Evolutionary conservation across 306 rosid species (phyloP).

Genomic region (Fragaria ananassa): DNA sequence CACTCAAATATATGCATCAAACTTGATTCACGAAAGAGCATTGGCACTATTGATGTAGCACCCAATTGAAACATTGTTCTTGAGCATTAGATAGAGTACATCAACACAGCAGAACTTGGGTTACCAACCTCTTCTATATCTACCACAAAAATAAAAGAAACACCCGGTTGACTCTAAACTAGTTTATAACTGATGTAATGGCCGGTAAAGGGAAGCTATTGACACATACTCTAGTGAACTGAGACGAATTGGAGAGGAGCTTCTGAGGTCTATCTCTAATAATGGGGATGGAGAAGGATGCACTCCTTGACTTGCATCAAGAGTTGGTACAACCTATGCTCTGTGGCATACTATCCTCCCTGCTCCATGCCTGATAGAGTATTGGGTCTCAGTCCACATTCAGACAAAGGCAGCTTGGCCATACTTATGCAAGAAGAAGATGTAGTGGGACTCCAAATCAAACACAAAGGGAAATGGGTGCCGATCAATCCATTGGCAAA

Average conservation of each 20-base stretch:
- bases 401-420: slow-evolving; percentile 32
- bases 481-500: slow-evolving; percentile 14
- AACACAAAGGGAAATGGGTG: slow-evolving; percentile 12
- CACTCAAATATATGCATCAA: too few relatives aligned
- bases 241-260: slow-evolving; percentile 28
- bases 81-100: too few relatives aligned
- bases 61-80: too few relatives aligned
- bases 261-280: slow-evolving; percentile 29
- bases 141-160: too few relatives aligned
- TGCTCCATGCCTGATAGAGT: slow-evolving; percentile 38
- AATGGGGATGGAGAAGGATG: slow-evolving; percentile 32
- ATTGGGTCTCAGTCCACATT: slow-evolving; percentile 41
- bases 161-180: slow-evolving; percentile 16
- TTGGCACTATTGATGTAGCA: too few relatives aligned
- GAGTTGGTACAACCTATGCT: slow-evolving; percentile 24
- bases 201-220: slow-evolving; percentile 28
- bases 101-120: too few relatives aligned
- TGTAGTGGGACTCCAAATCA: slow-evolving; percentile 31
- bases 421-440: slow-evolving; percentile 40
- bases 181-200: not conserved
- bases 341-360: slow-evolving; percentile 40
- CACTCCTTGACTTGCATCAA: slow-evolving; percentile 31
- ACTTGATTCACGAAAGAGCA: too few relatives aligned
- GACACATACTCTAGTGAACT: slow-evolving; percentile 36
- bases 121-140: not conserved